Base-by-base conservation (phyloP, 305 asterid species). In the Rubia peregrina region DNA sequence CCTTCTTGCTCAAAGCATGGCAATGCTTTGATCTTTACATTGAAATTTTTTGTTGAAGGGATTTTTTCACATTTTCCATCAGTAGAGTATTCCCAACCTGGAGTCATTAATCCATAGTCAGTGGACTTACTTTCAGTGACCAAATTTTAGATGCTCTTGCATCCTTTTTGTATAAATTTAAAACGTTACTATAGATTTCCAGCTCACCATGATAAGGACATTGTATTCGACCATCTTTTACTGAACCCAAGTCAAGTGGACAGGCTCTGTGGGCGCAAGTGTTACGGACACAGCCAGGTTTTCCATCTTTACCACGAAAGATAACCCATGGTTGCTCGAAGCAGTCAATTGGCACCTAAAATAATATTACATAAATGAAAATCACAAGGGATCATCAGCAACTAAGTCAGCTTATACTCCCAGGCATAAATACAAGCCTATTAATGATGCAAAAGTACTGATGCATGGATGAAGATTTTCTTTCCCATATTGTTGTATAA, bases 231-330 rank as follows among this genome's bases (percentile, higher is more conserved):
- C 97, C 97, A 85, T 91, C 95, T 10, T 88, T 91, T 8, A 91
- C 85, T 26, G 97, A 81, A 73, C 97, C 97, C 74, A 91, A 78
- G 81, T 91, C 83, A 76, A 91, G 96, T 0, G 97, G 97, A 77
- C 97, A 91, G 66, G 96, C 97, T 79, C 97, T 81, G 73, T 91
- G 97, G 40, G 96, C 97, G 57, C 97, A 91, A 13, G 97, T 89
- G 73, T 91, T 91, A 73, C 79, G 90, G 60, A 91, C 90, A 79
- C 97, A 91, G 57, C 97, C 97, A 9, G 97, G 91, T 74, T 86
- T 84, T 13, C 96, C 93, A 79, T 88, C 95, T 78, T 89, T 89
- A 49, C 94, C 97, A 4, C 94, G 93, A 76, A 91, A 91, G 71
- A 91, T 80, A 59, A 91, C 97, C 97, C 97, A 91, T 19, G 95